Evolutionary conservation across 805 yeast genomes (phyloP).

Genomic region (Starmerella vaccinii): DNA sequence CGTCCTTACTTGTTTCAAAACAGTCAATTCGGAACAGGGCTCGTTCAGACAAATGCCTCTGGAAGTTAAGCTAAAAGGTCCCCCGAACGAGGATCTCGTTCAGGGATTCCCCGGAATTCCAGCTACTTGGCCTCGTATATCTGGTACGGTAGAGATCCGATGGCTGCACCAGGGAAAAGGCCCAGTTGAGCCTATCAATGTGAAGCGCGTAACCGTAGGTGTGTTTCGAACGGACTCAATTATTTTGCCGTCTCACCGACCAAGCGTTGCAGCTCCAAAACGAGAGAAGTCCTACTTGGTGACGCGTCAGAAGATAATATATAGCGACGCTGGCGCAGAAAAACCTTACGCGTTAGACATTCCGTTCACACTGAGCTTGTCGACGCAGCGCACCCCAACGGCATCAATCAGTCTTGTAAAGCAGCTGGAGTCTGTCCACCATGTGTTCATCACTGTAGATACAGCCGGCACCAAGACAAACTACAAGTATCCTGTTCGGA

Average conservation of each 20-base stretch:
- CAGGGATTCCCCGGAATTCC: conserved; percentile 37
- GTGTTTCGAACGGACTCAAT: conserved; percentile 34
- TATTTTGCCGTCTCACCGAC: conserved; percentile 30
- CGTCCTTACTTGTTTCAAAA: neutral
- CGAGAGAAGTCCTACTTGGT: conserved; percentile 32
- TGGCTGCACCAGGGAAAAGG: conserved; percentile 4
- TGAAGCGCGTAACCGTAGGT: conserved; percentile 29
- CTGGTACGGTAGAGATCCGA: conserved; percentile 34
- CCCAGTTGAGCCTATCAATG: conserved; percentile 7
- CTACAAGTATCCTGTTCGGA: conserved; percentile 30
- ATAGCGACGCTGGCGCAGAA: conserved; percentile 10
- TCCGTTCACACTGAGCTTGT: conserved; percentile 33
- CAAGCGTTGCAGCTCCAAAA: conserved; percentile 27
- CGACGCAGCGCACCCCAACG: conserved; percentile 30
- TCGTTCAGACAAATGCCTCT: conserved; percentile 7
- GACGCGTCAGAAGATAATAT: conserved; percentile 28
- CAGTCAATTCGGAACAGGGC: neutral
- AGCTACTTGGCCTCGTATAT: conserved; percentile 36
- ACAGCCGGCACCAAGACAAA: conserved; percentile 14
- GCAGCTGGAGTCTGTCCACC: conserved; percentile 29
- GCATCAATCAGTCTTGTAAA: conserved; percentile 31
- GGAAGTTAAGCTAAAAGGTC: conserved; percentile 28
- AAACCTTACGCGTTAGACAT: conserved; percentile 30
- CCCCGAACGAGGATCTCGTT: conserved; percentile 35
- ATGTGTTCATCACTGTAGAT: conserved; percentile 29